Evolutionary conservation across 2,329 filamentous ascomycete genomes (phyloP).

Genomic region (Hypoxylon sp.): DNA sequence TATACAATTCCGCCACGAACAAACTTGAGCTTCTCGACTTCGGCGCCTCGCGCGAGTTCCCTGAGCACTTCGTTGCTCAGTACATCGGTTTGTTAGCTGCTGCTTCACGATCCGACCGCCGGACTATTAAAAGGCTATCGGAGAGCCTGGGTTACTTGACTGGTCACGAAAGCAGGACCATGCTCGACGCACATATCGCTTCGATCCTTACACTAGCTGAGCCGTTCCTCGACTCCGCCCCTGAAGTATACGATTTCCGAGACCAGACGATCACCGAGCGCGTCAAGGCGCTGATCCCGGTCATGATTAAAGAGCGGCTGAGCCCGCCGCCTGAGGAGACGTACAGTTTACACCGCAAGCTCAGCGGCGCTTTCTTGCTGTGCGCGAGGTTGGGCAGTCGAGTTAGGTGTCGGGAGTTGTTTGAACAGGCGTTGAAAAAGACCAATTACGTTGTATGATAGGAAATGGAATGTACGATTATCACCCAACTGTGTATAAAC

Average conservation of each 20-base stretch:
- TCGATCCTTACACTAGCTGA: slow-evolving; percentile 93
- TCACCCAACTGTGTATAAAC: slow-evolving; percentile 32
- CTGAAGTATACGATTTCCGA: slow-evolving; percentile 90
- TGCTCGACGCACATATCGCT: slow-evolving; percentile 92
- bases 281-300: slow-evolving; percentile 87
- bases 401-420: slow-evolving; percentile 86
- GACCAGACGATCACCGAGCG: slow-evolving; percentile 97
- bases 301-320: slow-evolving; percentile 92
- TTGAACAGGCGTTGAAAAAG: slow-evolving; percentile 70
- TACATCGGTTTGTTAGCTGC: slow-evolving; percentile 88
- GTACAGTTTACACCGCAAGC: slow-evolving; percentile 93
- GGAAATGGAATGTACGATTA: slow-evolving; percentile 17
- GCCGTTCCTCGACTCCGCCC: slow-evolving; percentile 83
- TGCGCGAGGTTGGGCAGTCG: slow-evolving; percentile 88
- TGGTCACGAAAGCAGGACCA: slow-evolving; percentile 85
- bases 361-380: slow-evolving; percentile 94
- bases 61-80: slow-evolving; percentile 80
- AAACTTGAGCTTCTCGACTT: slow-evolving; percentile 95
- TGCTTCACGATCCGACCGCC: slow-evolving; percentile 79
- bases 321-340: slow-evolving; percentile 97
- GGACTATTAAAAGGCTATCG: slow-evolving; percentile 76
- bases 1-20: slow-evolving; percentile 81
- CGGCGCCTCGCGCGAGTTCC: slow-evolving; percentile 90
- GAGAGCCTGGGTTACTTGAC: slow-evolving; percentile 90
- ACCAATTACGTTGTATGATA: slow-evolving; percentile 47